phyloP scores from a whole-genome alignment of 805 yeast species.

The Candida sithepensis region DNA sequence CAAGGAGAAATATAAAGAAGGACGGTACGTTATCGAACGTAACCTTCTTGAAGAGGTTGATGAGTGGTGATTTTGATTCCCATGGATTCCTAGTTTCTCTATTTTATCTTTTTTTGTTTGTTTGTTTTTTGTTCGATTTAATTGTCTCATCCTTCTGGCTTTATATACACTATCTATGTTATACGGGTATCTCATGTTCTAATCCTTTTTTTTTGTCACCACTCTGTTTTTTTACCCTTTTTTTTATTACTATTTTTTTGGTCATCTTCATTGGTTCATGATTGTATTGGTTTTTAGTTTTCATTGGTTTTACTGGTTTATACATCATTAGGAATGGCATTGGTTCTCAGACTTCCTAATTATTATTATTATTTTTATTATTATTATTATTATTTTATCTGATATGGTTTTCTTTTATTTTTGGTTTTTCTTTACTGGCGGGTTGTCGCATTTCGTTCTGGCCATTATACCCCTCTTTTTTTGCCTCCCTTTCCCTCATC shows the following conservation, averaged over 20 bases:
- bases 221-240: too few species aligned
- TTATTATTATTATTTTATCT: too few species aligned
- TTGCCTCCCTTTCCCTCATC: too few species aligned
- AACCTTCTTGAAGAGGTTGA: slow-evolving; percentile 24
- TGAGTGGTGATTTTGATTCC: slow-evolving; percentile 2
- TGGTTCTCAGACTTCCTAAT: too few species aligned
- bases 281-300: too few species aligned
- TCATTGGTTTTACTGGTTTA: background rate
- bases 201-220: too few species aligned
- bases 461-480: background rate
- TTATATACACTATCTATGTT: background rate
- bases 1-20: slow-evolving; percentile 31
- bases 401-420: background rate
- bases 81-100: background rate
- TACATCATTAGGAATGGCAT: background rate
- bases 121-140: background rate
- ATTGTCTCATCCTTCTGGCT: background rate
- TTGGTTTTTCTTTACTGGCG: background rate
- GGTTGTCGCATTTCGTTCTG: background rate
- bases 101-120: background rate
- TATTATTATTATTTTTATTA: too few species aligned
- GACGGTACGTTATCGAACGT: slow-evolving; percentile 33
- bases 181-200: background rate
- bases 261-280: background rate
- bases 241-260: background rate